A percentile compares a stretch with the other conserved stretches of the same genome.
Evolutionary conservation across 2,329 filamentous ascomycete genomes (phyloP).

Genomic region (Colletotrichum magnum): DNA sequence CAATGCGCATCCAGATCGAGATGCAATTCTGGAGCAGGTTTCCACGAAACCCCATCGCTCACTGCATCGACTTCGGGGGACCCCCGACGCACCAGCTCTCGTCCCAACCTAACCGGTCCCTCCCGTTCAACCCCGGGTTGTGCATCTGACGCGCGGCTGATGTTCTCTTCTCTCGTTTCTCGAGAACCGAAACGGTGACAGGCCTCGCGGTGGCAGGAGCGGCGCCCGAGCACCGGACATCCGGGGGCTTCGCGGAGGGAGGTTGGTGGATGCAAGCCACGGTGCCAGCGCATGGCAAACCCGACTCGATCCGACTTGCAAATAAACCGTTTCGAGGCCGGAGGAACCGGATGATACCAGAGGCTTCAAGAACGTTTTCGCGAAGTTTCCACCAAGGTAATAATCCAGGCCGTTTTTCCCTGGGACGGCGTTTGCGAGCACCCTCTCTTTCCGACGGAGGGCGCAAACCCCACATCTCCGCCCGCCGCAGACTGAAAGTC

Average conservation of each 20-base stretch:
- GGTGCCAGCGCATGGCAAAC: too few species aligned
- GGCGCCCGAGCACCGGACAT: conserved; percentile 27
- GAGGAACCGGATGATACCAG: too few species aligned
- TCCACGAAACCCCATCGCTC: not conserved
- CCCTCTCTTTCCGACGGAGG: conserved; percentile 11
- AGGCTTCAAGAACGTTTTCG: too few species aligned
- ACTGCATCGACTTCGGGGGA: not conserved
- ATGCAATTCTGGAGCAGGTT: not conserved
- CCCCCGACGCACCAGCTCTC: conserved; percentile 11
- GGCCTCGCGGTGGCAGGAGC: conserved; percentile 4
- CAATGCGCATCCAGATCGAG: not conserved
- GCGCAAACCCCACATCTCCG: conserved; percentile 20
- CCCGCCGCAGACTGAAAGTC: not conserved
- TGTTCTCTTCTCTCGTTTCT: not conserved
- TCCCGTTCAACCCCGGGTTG: not conserved
- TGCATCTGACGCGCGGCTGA: conserved; percentile 16
- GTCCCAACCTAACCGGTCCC: not conserved
- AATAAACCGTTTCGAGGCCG: too few species aligned
- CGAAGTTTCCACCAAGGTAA: too few species aligned
- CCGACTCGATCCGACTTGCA: too few species aligned
- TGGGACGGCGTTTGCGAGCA: not conserved
- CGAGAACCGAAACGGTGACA: conserved; percentile 12
- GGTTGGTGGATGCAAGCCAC: too few species aligned
- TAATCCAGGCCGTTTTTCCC: too few species aligned
- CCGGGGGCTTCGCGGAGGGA: not conserved